A percentile compares a stretch with the other conserved stretches of the same genome.
Conservation (phyloP, 768 basidiomycete species). For the Cantharellus cinnabarinus region DNA sequence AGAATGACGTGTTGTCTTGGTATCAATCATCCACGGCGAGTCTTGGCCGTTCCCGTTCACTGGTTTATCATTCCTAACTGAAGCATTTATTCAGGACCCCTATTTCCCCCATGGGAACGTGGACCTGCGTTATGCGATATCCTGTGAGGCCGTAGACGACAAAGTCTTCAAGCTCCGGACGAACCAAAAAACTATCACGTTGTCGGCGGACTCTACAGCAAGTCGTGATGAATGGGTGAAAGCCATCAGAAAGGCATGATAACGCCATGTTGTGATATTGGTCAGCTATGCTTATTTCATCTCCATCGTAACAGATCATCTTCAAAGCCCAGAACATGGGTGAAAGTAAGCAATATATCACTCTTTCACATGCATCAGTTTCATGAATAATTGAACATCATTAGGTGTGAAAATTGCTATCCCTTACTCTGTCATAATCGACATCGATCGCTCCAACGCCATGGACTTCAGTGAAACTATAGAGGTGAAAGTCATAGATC, state of each 20-base stretch:
- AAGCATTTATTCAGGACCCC: constrained; percentile 43
- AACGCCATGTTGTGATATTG: not conserved
- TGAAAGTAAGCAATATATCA: constrained; percentile 68
- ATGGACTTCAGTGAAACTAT: constrained; percentile 96
- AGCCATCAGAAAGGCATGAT: constrained; percentile 46
- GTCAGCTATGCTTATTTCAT: not conserved
- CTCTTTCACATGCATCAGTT: not conserved
- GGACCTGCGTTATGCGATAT: constrained; percentile 82
- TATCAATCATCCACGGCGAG: constrained; percentile 80
- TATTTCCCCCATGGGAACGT: constrained; percentile 95
- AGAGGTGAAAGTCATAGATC: constrained; percentile 66
- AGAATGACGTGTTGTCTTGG: constrained; percentile 93
- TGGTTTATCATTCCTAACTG: not conserved
- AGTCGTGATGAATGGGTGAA: constrained; percentile 93
- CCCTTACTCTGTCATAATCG: constrained; percentile 73
- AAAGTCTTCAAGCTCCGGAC: constrained; percentile 69
- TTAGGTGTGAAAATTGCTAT: constrained; percentile 51
- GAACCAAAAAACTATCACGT: constrained; percentile 48
- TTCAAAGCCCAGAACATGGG: constrained; percentile 95
- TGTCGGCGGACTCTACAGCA: constrained; percentile 61
- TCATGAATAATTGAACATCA: not conserved
- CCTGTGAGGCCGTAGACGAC: constrained; percentile 42
- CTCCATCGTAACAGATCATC: constrained; percentile 29
- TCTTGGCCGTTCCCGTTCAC: constrained; percentile 4
- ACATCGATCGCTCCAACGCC: constrained; percentile 70